Conservation (phyloP, 768 basidiomycete species). For the Psilocybe cyanescens region DNA sequence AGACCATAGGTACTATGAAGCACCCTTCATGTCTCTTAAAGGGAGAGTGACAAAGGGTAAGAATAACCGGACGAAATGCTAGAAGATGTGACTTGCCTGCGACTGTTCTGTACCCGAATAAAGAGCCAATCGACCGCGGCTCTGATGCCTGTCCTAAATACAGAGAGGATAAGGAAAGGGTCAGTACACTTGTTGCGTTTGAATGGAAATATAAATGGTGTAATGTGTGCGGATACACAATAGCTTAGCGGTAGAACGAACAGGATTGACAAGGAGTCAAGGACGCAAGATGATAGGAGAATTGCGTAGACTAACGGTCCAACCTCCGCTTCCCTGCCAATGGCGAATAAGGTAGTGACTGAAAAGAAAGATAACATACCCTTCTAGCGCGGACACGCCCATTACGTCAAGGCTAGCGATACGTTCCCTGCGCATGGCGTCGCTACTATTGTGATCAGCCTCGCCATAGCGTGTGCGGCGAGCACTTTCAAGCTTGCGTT, state of each 20-base stretch:
- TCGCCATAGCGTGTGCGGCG: constrained; percentile 56
- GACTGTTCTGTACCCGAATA: constrained; percentile 76
- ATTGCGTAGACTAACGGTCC: not conserved
- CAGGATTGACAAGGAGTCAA: not conserved
- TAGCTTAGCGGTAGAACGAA: not conserved
- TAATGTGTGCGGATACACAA: too few species aligned
- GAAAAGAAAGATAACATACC: constrained; percentile 51
- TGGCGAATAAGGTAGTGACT: not conserved
- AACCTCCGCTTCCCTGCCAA: not conserved
- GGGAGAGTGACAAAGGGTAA: not conserved
- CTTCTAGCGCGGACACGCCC: constrained; percentile 90
- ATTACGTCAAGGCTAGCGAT: constrained; percentile 86
- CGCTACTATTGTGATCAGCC: constrained; percentile 41
- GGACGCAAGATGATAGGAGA: too few species aligned
- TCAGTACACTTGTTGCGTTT: not conserved
- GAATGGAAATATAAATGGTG: not conserved
- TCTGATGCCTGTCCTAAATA: constrained; percentile 78
- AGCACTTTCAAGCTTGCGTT: constrained; percentile 71
- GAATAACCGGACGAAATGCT: not conserved
- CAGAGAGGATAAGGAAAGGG: not conserved
- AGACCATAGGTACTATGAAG: constrained; percentile 6
- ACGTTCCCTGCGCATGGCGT: constrained; percentile 48
- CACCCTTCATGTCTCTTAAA: constrained; percentile 13
- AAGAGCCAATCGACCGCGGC: constrained; percentile 96
- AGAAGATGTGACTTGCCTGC: not conserved